Base-by-base conservation (phyloP, 176 grass and related monocot genomes). In the Eragrostis nindensis region DNA sequence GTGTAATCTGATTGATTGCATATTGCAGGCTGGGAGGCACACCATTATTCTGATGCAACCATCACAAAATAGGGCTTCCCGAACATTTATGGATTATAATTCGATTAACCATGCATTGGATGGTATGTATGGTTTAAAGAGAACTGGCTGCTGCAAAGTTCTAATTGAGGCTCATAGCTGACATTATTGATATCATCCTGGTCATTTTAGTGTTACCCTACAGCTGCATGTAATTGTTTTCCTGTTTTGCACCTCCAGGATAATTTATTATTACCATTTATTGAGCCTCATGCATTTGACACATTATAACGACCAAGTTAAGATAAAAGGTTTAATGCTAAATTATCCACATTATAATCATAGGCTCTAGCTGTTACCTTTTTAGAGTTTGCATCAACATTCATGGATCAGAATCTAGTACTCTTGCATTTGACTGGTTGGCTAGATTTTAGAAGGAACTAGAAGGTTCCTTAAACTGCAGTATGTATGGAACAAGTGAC, bases 21-120 rank as follows among this genome's bases (percentile, higher is more conserved):
- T 65, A n/a, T 81, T 90, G 80, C 86, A 98, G 95, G 80, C 88
- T 84, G 91, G 90, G 61, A 98, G 84, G 82, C 95, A 98, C 86
- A 95, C 95, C 43, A 98, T 98, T 83, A 95, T 98, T 84, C 82
- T 98, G 66, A 95, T 98, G 95, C 92, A 98, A 54, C 89, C 92
- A 83, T 91, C 95, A 67, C 95, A 89, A 73, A 95, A 83, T 52
- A 86, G 92, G 86, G 84, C 81, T 70, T 91, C 82, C 41, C 91
- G 95, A 85, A 95, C 95, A 82, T 98, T 98, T 73, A 92, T 95
- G 86, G 84, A 93, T 84, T 98, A 95, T 85, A 88, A 93, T 88
- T 98, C 92, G 48, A 82, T 98, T 75, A 93, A 91, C 59, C 92
- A 95, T 85, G 90, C 95, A 73, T 89, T 98, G 80, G 95, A 98